Conservation (phyloP, 805 yeast species). For the Groenewaldozyma salmanticensis region DNA sequence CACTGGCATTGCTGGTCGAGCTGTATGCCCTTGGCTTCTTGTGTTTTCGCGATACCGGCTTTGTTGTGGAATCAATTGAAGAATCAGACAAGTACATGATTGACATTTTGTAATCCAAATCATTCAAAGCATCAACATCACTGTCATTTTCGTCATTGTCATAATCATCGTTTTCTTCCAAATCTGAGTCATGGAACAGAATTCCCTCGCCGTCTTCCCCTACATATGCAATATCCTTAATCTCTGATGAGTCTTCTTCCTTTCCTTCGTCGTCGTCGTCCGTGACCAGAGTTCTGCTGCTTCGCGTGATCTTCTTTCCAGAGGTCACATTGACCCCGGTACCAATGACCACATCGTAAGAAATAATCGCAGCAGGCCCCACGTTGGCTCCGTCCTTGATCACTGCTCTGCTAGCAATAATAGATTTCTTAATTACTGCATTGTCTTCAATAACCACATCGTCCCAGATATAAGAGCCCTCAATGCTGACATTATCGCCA, state of each 20-base stretch:
- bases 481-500: slow-evolving; percentile 64
- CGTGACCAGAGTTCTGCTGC: slow-evolving; percentile 24
- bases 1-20: slow-evolving; percentile 33
- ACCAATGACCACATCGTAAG: slow-evolving; percentile 62
- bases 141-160: slow-evolving; percentile 11
- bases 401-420: slow-evolving; percentile 57
- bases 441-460: slow-evolving; percentile 63
- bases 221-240: slow-evolving; percentile 16
- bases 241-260: slow-evolving; percentile 6
- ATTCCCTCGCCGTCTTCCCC: slow-evolving; percentile 33
- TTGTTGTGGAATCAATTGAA: slow-evolving; percentile 16
- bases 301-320: slow-evolving; percentile 8
- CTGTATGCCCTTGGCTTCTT: slow-evolving; percentile 22
- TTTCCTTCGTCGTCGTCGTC: slow-evolving; percentile 25
- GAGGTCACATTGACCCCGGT: slow-evolving; percentile 37
- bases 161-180: slow-evolving; percentile 13
- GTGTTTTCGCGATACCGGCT: slow-evolving; percentile 13
- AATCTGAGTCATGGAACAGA: slow-evolving; percentile 16
- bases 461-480: slow-evolving; percentile 82
- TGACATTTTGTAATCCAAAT: slow-evolving; percentile 20
- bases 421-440: slow-evolving; percentile 46
- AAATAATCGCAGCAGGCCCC: slow-evolving; percentile 68
- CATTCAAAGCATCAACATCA: slow-evolving; percentile 11
- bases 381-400: slow-evolving; percentile 45
- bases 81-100: slow-evolving; percentile 26